Percentiles rank a stretch among this genome's conserved stretches.
These are phyloP conservation scores for Suillus ampliporus DNA, from an alignment of 768 basidiomycete genomes.

Conservation along the genomic window DNA sequence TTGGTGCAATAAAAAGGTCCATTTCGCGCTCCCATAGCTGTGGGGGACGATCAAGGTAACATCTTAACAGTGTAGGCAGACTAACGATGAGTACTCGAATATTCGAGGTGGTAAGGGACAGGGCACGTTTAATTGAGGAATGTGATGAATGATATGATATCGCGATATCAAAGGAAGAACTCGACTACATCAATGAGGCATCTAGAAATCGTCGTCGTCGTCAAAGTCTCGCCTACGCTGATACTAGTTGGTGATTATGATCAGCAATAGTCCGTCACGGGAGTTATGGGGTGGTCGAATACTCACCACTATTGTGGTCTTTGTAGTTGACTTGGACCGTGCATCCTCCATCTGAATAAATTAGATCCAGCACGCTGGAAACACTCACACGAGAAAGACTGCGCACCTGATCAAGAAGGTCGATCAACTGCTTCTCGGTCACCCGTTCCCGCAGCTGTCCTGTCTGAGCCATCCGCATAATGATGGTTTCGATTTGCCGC, in stretches of 20 bases:
- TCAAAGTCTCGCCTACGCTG: constrained; percentile 71
- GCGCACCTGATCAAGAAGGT: constrained; percentile 83
- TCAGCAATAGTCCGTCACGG: constrained; percentile 13
- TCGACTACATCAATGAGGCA: neutral
- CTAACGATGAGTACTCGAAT: too few relatives aligned
- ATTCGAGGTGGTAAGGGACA: neutral
- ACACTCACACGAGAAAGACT: neutral
- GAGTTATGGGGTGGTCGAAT: neutral
- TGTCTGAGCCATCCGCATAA: constrained; percentile 82
- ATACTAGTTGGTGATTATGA: constrained; percentile 44
- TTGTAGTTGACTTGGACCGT: constrained; percentile 51
- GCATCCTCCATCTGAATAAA: constrained; percentile 57
- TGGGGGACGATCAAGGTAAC: neutral
- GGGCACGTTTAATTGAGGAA: neutral
- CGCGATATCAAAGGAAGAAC: neutral
- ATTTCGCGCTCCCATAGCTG: neutral
- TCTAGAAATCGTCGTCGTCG: constrained; percentile 64
- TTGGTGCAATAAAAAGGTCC: neutral
- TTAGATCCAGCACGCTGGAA: neutral
- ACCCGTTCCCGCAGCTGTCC: constrained; percentile 82
- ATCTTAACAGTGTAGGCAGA: neutral
- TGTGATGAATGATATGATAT: neutral
- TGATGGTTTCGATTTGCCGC: constrained; percentile 76
- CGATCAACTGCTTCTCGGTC: constrained; percentile 82
- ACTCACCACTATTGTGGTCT: constrained; percentile 63